phyloP scores from a whole-genome alignment of 768 basidiomycete species.

The Guyanaporus albipodus region DNA sequence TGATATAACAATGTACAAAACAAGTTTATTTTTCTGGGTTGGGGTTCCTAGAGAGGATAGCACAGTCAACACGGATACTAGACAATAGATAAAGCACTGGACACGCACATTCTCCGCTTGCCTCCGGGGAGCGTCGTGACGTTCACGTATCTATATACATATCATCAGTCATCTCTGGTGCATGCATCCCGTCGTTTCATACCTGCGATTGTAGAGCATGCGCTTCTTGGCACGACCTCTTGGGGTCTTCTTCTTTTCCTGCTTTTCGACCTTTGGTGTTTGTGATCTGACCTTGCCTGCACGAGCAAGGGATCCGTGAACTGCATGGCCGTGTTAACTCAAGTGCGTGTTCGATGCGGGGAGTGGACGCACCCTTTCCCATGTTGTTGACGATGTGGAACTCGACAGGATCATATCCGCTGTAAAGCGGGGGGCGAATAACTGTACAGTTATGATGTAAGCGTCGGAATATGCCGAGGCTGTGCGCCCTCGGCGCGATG shows the following conservation, averaged over 20 bases:
- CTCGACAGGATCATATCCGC: conserved; percentile 24
- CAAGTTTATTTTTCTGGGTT: conserved; percentile 28
- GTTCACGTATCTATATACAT: conserved; percentile 72
- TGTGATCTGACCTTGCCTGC: conserved; percentile 99
- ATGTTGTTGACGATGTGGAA: conserved; percentile 57
- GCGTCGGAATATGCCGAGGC: no score
- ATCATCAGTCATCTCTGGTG: neutral
- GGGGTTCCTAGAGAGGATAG: conserved; percentile 21
- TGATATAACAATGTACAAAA: conserved; percentile 4
- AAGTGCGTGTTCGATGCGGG: neutral
- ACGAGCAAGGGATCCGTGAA: conserved; percentile 99
- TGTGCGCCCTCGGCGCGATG: no score
- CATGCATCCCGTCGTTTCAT: conserved; percentile 27
- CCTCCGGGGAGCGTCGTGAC: conserved; percentile 87
- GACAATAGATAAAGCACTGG: conserved; percentile 41
- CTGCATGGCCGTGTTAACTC: conserved; percentile 35
- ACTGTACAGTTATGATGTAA: conserved; percentile 43
- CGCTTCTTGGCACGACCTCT: conserved; percentile 99
- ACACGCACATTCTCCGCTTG: conserved; percentile 93
- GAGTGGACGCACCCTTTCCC: conserved; percentile 58
- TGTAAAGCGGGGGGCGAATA: conserved; percentile 19
- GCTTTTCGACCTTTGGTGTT: conserved; percentile 95
- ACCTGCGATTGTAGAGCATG: conserved; percentile 90
- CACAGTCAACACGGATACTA: conserved; percentile 17
- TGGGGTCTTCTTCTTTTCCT: conserved; percentile 98